Evolutionary conservation across 495 filamentous ascomycete species (phyloP).

Genomic region (Jackrogersella multiformis): DNA sequence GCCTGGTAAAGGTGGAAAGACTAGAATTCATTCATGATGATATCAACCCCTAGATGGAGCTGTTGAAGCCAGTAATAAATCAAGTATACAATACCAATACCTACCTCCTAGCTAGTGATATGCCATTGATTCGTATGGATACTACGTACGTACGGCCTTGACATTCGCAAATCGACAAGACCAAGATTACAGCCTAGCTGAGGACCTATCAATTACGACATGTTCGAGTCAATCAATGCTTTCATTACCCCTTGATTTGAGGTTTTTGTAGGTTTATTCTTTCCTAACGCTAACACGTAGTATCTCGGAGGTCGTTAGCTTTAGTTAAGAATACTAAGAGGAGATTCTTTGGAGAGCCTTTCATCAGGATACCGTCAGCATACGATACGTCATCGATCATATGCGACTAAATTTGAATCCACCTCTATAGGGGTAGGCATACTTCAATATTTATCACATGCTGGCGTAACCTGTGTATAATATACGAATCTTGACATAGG

Average conservation of each 20-base stretch:
- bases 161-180: no score
- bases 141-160: no score
- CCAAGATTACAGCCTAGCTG: no score
- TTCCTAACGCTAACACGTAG: not conserved
- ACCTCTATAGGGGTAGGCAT: not conserved
- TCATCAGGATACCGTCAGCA: not conserved
- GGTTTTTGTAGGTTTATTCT: not conserved
- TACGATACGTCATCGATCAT: not conserved
- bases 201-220: slow-evolving; percentile 18
- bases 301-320: not conserved
- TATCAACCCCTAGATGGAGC: no score
- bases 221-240: slow-evolving; percentile 18
- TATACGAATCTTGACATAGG: slow-evolving; percentile 9
- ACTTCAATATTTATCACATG: not conserved
- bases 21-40: no score
- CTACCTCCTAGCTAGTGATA: no score
- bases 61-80: no score
- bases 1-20: no score
- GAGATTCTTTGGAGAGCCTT: not conserved
- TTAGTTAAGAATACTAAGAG: not conserved
- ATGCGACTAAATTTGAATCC: not conserved
- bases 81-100: no score
- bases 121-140: no score
- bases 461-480: not conserved
- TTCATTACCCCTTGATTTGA: slow-evolving; percentile 5